These are phyloP conservation scores for Acanthamoeba castellanii DNA, from an alignment of 208 protist genomes.

Conservation along the genomic window DNA sequence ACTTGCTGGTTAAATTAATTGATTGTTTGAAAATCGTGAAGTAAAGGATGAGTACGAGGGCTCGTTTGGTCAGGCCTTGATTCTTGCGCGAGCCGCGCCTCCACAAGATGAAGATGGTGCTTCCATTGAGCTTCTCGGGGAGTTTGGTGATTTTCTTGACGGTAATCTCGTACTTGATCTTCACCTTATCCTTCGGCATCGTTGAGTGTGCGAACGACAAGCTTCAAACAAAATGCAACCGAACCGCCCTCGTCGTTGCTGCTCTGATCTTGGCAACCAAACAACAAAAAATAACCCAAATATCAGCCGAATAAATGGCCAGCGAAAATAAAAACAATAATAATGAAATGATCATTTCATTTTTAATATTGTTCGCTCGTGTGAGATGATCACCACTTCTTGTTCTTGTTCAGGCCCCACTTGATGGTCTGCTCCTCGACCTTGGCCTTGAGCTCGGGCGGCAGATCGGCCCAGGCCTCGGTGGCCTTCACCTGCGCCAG, in stretches of 20 bases:
- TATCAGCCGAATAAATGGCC: too few relatives aligned
- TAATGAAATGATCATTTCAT: too few relatives aligned
- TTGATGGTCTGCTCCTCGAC: background rate
- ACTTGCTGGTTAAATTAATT: too few relatives aligned
- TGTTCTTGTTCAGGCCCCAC: background rate
- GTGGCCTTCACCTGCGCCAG: slow-evolving; percentile 13
- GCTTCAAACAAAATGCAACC: too few relatives aligned
- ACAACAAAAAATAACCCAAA: too few relatives aligned
- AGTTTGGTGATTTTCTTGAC: slow-evolving; percentile 53
- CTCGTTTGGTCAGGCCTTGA: slow-evolving; percentile 66
- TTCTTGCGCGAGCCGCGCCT: slow-evolving; percentile 68
- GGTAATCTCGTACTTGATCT: slow-evolving; percentile 70
- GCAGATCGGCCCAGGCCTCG: slow-evolving; percentile 40
- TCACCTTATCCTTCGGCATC: slow-evolving; percentile 66
- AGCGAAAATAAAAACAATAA: too few relatives aligned
- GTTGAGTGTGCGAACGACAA: too few relatives aligned
- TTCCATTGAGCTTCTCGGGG: slow-evolving; percentile 72
- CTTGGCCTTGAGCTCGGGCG: background rate
- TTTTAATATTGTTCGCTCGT: too few relatives aligned
- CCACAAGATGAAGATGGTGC: slow-evolving; percentile 70
- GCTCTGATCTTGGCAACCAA: too few relatives aligned
- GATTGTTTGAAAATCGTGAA: background rate
- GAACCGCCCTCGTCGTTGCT: too few relatives aligned
- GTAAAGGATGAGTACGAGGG: background rate
- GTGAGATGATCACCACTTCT: background rate